phyloP scores from a whole-genome alignment of 2,329 filamentous ascomycete species.

The Calonectria hawksworthii region DNA sequence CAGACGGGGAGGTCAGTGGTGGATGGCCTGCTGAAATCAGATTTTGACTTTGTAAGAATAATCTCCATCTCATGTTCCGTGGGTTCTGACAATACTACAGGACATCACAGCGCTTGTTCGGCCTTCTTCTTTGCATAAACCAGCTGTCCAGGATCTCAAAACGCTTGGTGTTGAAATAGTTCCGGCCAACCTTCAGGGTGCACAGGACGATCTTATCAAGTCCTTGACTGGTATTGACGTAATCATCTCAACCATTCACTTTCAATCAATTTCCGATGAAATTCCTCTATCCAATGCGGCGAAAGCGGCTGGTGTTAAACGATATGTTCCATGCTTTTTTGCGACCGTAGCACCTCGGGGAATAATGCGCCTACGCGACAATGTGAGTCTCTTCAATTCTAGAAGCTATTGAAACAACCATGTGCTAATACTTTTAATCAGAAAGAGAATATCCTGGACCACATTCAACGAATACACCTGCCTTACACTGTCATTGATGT shows the following conservation, averaged over 20 bases:
- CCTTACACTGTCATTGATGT: slow-evolving; percentile 71
- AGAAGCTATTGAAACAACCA: slow-evolving; percentile 36
- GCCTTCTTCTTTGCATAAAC: slow-evolving; percentile 15
- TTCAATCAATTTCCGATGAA: background rate
- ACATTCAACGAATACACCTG: slow-evolving; percentile 61
- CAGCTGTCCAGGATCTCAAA: background rate
- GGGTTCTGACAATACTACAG: background rate
- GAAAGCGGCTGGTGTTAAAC: slow-evolving; percentile 15
- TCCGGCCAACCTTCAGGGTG: background rate
- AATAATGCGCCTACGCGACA: slow-evolving; percentile 5
- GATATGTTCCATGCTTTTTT: slow-evolving; percentile 21
- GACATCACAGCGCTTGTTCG: slow-evolving; percentile 17
- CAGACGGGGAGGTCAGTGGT: slow-evolving; percentile 56
- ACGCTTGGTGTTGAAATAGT: background rate
- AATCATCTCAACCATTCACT: slow-evolving; percentile 9
- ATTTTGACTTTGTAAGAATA: background rate
- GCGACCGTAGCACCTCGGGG: background rate
- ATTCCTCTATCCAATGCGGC: slow-evolving; percentile 19
- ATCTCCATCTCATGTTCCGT: background rate
- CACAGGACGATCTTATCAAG: background rate
- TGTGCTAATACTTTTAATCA: background rate
- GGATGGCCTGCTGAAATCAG: slow-evolving; percentile 46
- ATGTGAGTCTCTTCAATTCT: background rate
- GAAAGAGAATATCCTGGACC: slow-evolving; percentile 66
- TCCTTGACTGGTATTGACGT: slow-evolving; percentile 15